Evolutionary conservation across 345 rosid species (phyloP).

Genomic region (Camelina laxa): DNA sequence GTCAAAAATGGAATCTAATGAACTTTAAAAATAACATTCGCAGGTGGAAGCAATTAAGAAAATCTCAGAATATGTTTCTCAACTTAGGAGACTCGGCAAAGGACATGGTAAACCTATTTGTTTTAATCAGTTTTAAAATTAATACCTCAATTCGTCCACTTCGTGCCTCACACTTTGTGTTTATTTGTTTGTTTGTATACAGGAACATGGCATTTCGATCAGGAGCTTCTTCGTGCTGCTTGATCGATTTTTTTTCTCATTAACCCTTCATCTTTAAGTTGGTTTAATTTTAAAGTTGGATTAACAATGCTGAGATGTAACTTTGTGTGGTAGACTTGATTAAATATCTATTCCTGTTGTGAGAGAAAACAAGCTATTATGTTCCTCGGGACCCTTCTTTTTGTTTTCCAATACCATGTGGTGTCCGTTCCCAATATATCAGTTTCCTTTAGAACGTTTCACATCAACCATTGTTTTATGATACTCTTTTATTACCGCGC

Average conservation of each 20-base stretch:
- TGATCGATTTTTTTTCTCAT: conserved; percentile 15
- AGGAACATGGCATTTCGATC: conserved; percentile 97
- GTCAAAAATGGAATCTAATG: conserved; percentile 28
- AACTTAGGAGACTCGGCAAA: conserved; percentile 72
- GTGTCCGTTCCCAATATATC: neutral
- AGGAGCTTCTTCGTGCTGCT: conserved; percentile 63
- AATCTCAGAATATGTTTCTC: conserved; percentile 71
- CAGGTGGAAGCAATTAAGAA: conserved; percentile 80
- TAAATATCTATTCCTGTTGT: conserved; percentile 7
- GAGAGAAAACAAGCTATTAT: conserved; percentile 11
- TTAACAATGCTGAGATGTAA: conserved; percentile 30
- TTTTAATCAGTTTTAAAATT: neutral
- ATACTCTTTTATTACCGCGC: neutral
- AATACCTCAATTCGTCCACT: conserved; percentile 10
- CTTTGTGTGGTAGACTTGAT: conserved; percentile 18
- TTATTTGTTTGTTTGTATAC: conserved; percentile 24
- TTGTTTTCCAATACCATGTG: neutral
- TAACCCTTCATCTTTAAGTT: no score
- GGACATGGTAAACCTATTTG: conserved; percentile 67
- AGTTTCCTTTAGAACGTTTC: neutral
- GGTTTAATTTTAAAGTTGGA: no score
- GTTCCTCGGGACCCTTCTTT: conserved; percentile 1
- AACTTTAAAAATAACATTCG: conserved; percentile 17
- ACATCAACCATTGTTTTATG: neutral
- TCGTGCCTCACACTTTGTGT: conserved; percentile 22